A percentile compares a stretch with the other conserved stretches of the same genome.
Conservation (phyloP, 2,329 filamentous ascomycete species). For the Trichoderma gracile region DNA sequence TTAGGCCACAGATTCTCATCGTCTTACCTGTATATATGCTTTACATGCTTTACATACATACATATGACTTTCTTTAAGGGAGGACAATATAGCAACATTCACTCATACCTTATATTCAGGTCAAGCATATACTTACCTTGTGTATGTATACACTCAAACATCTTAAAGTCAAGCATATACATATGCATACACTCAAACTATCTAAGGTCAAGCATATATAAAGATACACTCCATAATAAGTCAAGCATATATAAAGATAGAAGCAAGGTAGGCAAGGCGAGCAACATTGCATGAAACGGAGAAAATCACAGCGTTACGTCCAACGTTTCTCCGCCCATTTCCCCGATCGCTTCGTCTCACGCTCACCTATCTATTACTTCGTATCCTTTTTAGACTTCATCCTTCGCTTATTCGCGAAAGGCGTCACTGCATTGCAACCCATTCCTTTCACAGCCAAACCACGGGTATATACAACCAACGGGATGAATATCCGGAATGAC, state of each 20-base stretch:
- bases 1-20: background rate
- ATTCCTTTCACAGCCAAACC: background rate
- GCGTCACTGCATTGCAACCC: conserved; percentile 1
- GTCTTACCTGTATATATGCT: background rate
- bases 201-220: no score
- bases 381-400: background rate
- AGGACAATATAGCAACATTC: background rate
- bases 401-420: conserved; percentile 8
- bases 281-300: background rate
- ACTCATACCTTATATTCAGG: no score
- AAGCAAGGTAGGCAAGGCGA: background rate
- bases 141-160: no score
- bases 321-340: conserved; percentile 21
- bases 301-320: conserved; percentile 6
- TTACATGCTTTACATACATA: no score
- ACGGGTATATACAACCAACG: background rate
- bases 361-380: background rate
- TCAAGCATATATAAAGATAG: no score
- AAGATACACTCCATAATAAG: no score
- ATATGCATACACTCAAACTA: no score
- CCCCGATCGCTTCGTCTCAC: conserved; percentile 4
- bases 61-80: background rate
- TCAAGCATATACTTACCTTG: no score
- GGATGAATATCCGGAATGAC: background rate
- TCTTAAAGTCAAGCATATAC: no score